A percentile compares a stretch with the other conserved stretches of the same genome.
Evolutionary conservation across 1,139 yeast species (phyloP).

Genomic region (Suhomyces coccinellae): DNA sequence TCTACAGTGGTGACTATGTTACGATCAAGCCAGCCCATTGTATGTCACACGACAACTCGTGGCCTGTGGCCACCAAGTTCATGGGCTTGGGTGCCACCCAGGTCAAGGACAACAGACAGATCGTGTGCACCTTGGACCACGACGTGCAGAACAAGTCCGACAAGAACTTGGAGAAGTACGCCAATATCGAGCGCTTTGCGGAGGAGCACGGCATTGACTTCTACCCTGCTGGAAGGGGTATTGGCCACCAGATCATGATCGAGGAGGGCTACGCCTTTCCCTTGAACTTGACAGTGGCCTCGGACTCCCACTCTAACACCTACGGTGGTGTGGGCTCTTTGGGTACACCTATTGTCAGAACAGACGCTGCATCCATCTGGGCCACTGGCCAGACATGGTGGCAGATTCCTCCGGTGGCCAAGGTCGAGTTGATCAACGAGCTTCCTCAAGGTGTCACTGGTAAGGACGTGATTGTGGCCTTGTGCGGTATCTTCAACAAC

Average conservation of each 20-base stretch:
- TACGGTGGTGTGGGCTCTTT: constrained; percentile 96
- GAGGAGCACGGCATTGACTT: constrained; percentile 91
- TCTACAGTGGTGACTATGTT: constrained; percentile 90
- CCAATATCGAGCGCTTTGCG: constrained; percentile 86
- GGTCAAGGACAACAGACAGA: constrained; percentile 82
- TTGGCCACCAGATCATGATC: constrained; percentile 98
- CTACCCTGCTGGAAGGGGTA: constrained; percentile 98
- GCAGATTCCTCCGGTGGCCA: constrained; percentile 99
- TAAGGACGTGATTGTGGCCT: constrained; percentile 92
- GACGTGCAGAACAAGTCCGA: constrained; percentile 94
- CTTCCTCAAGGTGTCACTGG: constrained; percentile 90
- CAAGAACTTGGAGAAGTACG: constrained; percentile 82
- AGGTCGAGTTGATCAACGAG: constrained; percentile 79
- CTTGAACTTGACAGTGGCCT: constrained; percentile 87
- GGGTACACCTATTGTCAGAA: constrained; percentile 97
- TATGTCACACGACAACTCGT: constrained; percentile 98
- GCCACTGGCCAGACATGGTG: constrained; percentile 99
- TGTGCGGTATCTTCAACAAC: constrained; percentile 92
- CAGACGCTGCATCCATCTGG: constrained; percentile 99
- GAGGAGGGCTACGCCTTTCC: constrained; percentile 99
- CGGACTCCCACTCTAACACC: constrained; percentile 96
- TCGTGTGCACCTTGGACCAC: constrained; percentile 94
- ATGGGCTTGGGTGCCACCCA: constrained; percentile 89
- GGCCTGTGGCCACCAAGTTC: constrained; percentile 98
- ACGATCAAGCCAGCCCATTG: constrained; percentile 94